Percentiles rank a stretch among this genome's conserved stretches.
Conservation (phyloP, 139 green algal species). For the Tetradesmus lagerheimii region DNA sequence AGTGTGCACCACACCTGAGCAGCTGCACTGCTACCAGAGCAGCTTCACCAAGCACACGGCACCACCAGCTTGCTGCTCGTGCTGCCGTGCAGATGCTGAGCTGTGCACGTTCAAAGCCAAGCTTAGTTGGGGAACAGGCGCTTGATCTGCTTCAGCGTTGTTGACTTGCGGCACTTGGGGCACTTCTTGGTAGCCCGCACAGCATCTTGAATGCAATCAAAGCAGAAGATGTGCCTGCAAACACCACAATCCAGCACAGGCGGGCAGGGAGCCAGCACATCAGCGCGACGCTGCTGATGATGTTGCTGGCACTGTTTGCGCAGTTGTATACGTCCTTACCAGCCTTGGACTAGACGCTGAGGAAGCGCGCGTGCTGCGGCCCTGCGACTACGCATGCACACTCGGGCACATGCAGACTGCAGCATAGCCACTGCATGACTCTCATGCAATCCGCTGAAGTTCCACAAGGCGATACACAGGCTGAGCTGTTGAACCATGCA, state of each 20-base stretch:
- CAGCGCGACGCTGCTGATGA: background rate
- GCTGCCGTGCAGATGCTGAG: background rate
- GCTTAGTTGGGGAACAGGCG: slow-evolving; percentile 23
- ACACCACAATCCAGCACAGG: background rate
- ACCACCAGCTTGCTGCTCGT: background rate
- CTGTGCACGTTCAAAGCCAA: background rate
- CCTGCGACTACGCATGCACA: background rate
- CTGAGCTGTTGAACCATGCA: no score
- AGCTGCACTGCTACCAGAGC: background rate
- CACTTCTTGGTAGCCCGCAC: slow-evolving; percentile 34
- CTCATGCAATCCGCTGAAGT: no score
- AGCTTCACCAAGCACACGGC: background rate
- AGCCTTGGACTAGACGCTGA: background rate
- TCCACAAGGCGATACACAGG: no score
- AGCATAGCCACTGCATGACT: no score
- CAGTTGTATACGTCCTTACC: background rate
- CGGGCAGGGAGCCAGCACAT: background rate
- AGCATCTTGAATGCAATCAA: slow-evolving; percentile 4
- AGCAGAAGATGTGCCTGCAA: slow-evolving; percentile 42
- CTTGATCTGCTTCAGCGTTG: slow-evolving; percentile 14
- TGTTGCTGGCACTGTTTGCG: background rate
- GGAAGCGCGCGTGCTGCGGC: background rate
- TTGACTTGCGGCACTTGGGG: slow-evolving; percentile 42
- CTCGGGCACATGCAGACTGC: no score
- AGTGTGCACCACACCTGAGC: background rate